Evolutionary conservation across 345 rosid species (phyloP).

Genomic region (Acer saccharum): DNA sequence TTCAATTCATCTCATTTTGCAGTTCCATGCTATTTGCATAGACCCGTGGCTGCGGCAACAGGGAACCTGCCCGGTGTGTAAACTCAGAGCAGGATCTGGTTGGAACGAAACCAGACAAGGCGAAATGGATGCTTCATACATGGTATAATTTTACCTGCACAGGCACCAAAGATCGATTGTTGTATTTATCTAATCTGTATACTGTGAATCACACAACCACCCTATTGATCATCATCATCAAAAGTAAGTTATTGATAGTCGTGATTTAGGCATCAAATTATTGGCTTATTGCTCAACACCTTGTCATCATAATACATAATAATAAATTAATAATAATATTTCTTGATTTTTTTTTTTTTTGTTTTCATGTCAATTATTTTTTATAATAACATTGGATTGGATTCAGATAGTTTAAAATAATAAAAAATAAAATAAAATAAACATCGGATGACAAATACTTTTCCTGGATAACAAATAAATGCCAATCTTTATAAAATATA

Average conservation of each 20-base stretch:
- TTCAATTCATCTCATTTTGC: conserved; percentile 24
- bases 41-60: conserved; percentile 83
- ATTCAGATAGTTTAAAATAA: no score
- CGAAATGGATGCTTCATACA: conserved; percentile 51
- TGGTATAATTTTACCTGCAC: conserved; percentile 37
- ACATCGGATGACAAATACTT: no score
- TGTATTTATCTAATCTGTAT: conserved; percentile 7
- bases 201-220: not conserved
- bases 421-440: no score
- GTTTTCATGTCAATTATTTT: no score
- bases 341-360: no score
- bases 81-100: conserved; percentile 65
- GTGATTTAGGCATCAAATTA: conserved; percentile 6
- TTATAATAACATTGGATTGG: no score
- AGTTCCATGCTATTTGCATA: conserved; percentile 84
- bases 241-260: not conserved
- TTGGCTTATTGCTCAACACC: no score
- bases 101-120: conserved; percentile 52
- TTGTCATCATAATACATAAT: no score
- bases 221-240: not conserved
- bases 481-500: not conserved
- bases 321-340: no score
- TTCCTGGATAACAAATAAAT: no score
- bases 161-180: conserved; percentile 11
- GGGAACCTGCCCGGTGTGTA: conserved; percentile 88